These are phyloP conservation scores for Areca catechu DNA, from an alignment of 176 grass and related monocot species.

Conservation along the genomic window DNA sequence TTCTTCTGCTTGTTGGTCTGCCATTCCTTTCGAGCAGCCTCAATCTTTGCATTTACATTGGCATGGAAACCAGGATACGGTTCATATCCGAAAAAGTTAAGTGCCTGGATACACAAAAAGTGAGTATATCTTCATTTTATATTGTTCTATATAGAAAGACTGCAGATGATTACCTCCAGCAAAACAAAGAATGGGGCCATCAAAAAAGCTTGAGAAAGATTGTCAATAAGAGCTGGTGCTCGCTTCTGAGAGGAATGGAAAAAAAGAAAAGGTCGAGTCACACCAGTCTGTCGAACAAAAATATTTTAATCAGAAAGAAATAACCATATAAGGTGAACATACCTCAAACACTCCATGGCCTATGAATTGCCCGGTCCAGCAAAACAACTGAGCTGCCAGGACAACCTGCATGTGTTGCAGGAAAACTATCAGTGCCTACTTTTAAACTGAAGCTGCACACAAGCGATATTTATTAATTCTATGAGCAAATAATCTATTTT, in stretches of 20 bases:
- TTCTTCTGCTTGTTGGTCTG: constrained; percentile 46
- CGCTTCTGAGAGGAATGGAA: constrained; percentile 37
- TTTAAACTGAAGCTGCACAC: constrained; percentile 1
- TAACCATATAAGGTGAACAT: neutral
- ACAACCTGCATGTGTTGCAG: constrained; percentile 39
- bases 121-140: neutral
- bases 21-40: constrained; percentile 37
- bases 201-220: constrained; percentile 62
- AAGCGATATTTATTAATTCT: neutral
- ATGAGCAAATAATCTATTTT: too few relatives aligned
- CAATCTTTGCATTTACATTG: constrained; percentile 61
- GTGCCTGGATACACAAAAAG: constrained; percentile 30
- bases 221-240: constrained; percentile 39
- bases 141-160: neutral
- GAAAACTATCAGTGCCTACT: neutral
- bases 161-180: constrained; percentile 41
- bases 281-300: too few relatives aligned
- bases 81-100: constrained; percentile 67
- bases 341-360: constrained; percentile 86
- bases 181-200: constrained; percentile 96
- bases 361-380: constrained; percentile 49
- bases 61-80: constrained; percentile 78
- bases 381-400: constrained; percentile 62
- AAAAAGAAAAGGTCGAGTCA: too few relatives aligned
- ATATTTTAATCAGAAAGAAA: too few relatives aligned